Conservation (phyloP, 148 eudicot species). For the Rheum nobile region DNA sequence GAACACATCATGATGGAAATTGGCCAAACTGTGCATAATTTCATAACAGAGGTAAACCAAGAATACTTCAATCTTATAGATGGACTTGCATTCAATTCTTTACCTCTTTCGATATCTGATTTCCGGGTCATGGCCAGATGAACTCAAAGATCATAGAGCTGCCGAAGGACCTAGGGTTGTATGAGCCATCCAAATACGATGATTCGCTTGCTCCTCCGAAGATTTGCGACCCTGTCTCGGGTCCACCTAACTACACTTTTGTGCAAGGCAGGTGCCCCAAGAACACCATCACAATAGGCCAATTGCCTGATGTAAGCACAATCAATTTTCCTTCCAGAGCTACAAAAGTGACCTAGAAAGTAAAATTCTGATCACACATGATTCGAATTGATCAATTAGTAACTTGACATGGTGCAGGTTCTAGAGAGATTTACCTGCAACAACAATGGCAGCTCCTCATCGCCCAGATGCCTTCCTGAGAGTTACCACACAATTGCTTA, state of each 20-base stretch:
- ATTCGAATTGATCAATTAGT: neutral
- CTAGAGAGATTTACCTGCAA: constrained; percentile 50
- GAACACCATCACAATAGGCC: constrained; percentile 37
- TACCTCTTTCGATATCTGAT: too few relatives aligned
- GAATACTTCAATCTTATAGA: too few relatives aligned
- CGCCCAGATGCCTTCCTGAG: constrained; percentile 21
- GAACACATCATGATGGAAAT: constrained; percentile 17
- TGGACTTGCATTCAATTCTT: too few relatives aligned
- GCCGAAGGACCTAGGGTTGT: too few relatives aligned
- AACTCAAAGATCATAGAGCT: too few relatives aligned
- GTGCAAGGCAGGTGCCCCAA: constrained; percentile 36
- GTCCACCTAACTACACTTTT: constrained; percentile 19
- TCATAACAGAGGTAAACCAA: constrained; percentile 21
- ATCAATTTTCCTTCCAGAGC: neutral
- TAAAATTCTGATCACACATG: neutral
- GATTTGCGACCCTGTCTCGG: too few relatives aligned
- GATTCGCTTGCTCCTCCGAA: too few relatives aligned
- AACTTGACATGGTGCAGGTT: constrained; percentile 25
- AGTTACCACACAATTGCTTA: constrained; percentile 13
- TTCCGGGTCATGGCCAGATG: too few relatives aligned
- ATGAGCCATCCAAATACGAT: neutral
- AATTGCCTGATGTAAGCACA: constrained; percentile 40
- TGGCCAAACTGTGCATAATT: constrained; percentile 25
- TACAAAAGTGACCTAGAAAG: neutral
- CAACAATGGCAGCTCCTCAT: constrained; percentile 6